Evolutionary conservation across 2,329 filamentous ascomycete genomes (phyloP).

Genomic region (Cytospora paraplurivora): DNA sequence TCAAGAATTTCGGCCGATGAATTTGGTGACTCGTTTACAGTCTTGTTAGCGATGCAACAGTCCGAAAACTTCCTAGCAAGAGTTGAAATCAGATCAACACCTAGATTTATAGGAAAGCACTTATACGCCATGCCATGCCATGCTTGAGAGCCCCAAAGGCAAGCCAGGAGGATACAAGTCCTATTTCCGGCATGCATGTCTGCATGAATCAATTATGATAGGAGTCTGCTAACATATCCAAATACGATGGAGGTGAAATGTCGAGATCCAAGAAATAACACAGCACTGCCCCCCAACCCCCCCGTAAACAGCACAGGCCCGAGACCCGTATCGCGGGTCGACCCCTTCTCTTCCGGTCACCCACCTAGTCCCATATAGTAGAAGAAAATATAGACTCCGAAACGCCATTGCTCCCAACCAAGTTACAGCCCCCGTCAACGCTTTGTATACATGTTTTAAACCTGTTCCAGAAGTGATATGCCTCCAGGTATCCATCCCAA

Average conservation of each 20-base stretch:
- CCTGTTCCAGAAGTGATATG: background rate
- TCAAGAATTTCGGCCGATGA: too few relatives aligned
- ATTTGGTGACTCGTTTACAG: too few relatives aligned
- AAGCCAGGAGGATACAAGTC: too few relatives aligned
- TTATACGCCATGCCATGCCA: too few relatives aligned
- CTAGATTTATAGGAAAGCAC: too few relatives aligned
- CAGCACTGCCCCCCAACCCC: too few relatives aligned
- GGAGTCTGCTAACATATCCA: background rate
- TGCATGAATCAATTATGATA: background rate
- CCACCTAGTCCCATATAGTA: background rate
- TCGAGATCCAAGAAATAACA: background rate
- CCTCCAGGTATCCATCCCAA: constrained; percentile 1
- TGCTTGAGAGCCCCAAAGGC: too few relatives aligned
- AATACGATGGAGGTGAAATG: background rate
- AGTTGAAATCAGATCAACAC: too few relatives aligned
- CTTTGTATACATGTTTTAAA: background rate
- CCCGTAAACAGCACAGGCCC: background rate
- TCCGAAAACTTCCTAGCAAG: too few relatives aligned
- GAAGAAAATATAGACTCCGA: constrained; percentile 3
- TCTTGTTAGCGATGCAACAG: too few relatives aligned
- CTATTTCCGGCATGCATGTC: too few relatives aligned
- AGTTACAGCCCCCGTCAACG: too few relatives aligned
- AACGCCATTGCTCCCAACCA: constrained; percentile 17
- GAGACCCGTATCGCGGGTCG: background rate
- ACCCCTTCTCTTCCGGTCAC: background rate